Evolutionary conservation across 2,329 filamentous ascomycete genomes (phyloP).

Genomic region (Penicillium sp.): DNA sequence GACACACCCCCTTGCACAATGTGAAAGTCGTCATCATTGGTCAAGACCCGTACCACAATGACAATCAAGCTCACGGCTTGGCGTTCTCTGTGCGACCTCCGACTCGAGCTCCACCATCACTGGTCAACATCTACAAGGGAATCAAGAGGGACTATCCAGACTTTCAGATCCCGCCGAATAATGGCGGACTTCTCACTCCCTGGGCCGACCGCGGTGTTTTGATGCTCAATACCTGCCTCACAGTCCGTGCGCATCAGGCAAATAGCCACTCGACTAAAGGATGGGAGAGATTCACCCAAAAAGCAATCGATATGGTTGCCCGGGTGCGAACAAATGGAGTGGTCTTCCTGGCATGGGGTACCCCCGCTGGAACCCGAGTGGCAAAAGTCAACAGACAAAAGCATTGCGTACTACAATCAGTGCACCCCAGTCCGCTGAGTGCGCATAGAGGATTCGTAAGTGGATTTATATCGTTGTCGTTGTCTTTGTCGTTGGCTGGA

Average conservation of each 20-base stretch:
- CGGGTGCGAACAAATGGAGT: constrained; percentile 73
- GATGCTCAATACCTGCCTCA: constrained; percentile 90
- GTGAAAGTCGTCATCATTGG: constrained; percentile 93
- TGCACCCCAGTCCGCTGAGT: constrained; percentile 91
- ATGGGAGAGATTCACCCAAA: constrained; percentile 92
- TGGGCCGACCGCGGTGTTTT: constrained; percentile 94
- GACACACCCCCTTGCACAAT: constrained; percentile 78
- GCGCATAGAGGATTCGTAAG: constrained; percentile 71
- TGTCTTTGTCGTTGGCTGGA: not conserved
- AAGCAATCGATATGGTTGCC: constrained; percentile 80
- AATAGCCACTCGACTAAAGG: constrained; percentile 81
- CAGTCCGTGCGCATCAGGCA: constrained; percentile 81
- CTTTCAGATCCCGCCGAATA: constrained; percentile 70
- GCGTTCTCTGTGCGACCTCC: constrained; percentile 93
- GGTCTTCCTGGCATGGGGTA: constrained; percentile 93
- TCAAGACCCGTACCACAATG: constrained; percentile 95
- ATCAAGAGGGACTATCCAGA: constrained; percentile 82
- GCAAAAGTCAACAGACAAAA: constrained; percentile 64
- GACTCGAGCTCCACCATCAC: constrained; percentile 79
- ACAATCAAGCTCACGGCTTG: constrained; percentile 91
- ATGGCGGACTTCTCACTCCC: constrained; percentile 76
- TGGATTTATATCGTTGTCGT: constrained; percentile 12
- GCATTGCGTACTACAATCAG: constrained; percentile 79
- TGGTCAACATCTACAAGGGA: constrained; percentile 88
- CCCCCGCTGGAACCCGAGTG: constrained; percentile 74